Percentiles rank a stretch among this genome's conserved stretches.
phyloP scores from a whole-genome alignment of 75 land plant species.

The Pinus taeda region DNA sequence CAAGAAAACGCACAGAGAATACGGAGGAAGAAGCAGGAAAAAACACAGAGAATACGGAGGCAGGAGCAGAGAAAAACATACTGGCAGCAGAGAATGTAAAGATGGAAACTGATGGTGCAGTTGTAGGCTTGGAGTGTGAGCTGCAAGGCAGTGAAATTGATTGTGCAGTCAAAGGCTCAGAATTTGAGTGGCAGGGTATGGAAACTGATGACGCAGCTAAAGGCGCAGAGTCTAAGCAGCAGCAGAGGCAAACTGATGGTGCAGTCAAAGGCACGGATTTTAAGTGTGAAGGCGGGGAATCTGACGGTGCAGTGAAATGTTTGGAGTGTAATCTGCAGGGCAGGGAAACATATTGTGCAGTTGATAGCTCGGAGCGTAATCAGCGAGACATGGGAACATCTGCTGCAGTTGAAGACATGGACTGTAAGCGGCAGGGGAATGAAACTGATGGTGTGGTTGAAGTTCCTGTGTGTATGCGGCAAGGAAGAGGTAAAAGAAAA shows the following conservation, averaged over 20 bases:
- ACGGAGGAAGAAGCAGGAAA: background rate
- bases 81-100: background rate
- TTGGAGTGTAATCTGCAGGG: background rate
- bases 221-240: too few species aligned
- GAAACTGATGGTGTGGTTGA: background rate
- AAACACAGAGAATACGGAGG: background rate
- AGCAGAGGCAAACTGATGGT: background rate
- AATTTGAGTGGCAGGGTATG: too few species aligned
- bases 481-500: background rate
- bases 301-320: background rate
- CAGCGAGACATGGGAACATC: too few species aligned
- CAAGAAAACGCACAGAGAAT: background rate
- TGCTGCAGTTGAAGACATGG: too few species aligned
- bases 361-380: too few species aligned
- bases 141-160: background rate
- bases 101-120: background rate
- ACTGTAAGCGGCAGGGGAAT: too few species aligned
- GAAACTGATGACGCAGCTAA: too few species aligned
- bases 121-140: too few species aligned
- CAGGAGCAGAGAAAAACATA: background rate
- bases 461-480: background rate
- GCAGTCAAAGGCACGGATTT: background rate
- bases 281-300: background rate
- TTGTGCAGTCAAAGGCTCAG: too few species aligned
- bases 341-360: background rate